Evolutionary conservation across 1,284 basidiomycete genomes (phyloP), one percentile per base, ranked within the genome.

Genomic region (Marasmius oreades): DNA sequence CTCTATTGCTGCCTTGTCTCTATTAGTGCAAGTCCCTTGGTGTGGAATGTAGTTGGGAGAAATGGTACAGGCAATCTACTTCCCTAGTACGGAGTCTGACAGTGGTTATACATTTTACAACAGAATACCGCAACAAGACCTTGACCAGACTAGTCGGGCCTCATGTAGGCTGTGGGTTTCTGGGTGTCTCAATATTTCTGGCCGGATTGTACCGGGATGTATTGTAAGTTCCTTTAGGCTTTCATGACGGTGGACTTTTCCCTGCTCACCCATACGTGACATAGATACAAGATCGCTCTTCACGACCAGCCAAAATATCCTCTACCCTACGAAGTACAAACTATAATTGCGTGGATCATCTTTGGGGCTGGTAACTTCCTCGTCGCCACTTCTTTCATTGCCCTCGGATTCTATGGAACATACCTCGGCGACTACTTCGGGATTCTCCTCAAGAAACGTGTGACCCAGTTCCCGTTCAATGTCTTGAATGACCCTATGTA

Each of bases 271-370:
- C n/a, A n/a, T n/a, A 24, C 45, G 5, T 4, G 2, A 11, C 2
- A 16, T 8, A 61, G 59, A 5, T 61, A 61, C 68, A 72, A 69
- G 63, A 72, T 72, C 64, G 70, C 69, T 62, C 63, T 71, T 62
- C 72, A 71, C 69, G 60, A 59, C 46, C 70, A 74, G 69, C 62
- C 74, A 64, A 64, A 71, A 67, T 71, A 71, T 66, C 69, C 70
- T 61, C 68, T 72, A 63, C 71, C 72, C 63, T 70, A 70, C 66
- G 69, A 16, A 26, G 20, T 62, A 3, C 55, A 61, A 42, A 57
- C 55, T 6, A n/a, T 55, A 3, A 14, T 59, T 16, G 47, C 47
- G 1, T 50, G 47, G 16, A 44, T 55, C 18, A 56, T 61, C 1
- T 61, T 61, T 31, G 46, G 55, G 6, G 16, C 28, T 8, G 60